These are phyloP conservation scores for Psilocybe cyanescens DNA, from an alignment of 768 basidiomycete genomes.

Conservation along the genomic window DNA sequence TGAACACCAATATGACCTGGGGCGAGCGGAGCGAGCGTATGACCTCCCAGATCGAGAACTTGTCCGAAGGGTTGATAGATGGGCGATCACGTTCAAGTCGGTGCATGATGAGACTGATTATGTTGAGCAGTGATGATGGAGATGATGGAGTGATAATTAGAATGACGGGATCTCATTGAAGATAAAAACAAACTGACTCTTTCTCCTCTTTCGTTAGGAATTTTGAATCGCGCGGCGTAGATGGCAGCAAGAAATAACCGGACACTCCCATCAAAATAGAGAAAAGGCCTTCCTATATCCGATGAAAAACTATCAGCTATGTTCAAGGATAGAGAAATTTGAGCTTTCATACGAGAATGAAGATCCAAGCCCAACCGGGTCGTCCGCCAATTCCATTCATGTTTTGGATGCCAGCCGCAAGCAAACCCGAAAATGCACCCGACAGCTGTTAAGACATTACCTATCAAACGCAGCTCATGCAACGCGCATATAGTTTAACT, in stretches of 20 bases:
- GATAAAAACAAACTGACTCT: conserved; percentile 25
- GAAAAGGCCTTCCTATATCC: conserved; percentile 47
- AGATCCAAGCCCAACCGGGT: conserved; percentile 68
- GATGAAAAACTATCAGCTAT: not conserved
- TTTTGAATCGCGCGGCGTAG: conserved; percentile 34
- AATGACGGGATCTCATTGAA: not conserved
- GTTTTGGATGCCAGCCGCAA: conserved; percentile 60
- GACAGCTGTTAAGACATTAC: conserved; percentile 39
- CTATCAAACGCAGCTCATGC: not conserved
- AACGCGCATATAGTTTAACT: not conserved
- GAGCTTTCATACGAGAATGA: conserved; percentile 44
- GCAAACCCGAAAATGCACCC: conserved; percentile 65
- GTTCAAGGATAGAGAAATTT: not conserved
- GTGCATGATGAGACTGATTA: conserved; percentile 27
- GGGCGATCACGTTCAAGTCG: conserved; percentile 38
- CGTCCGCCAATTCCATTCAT: conserved; percentile 56
- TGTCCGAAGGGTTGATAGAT: conserved; percentile 29
- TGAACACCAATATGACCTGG: conserved; percentile 37
- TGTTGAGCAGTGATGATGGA: not conserved
- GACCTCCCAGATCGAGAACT: conserved; percentile 35
- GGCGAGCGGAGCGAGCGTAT: conserved; percentile 32
- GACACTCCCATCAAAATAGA: conserved; percentile 48
- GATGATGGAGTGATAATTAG: not conserved
- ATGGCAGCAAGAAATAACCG: conserved; percentile 42
- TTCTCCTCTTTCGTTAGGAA: conserved; percentile 33